Conservation (phyloP, 352 stramenopile genomes). For the Phytophthora ramorum region DNA sequence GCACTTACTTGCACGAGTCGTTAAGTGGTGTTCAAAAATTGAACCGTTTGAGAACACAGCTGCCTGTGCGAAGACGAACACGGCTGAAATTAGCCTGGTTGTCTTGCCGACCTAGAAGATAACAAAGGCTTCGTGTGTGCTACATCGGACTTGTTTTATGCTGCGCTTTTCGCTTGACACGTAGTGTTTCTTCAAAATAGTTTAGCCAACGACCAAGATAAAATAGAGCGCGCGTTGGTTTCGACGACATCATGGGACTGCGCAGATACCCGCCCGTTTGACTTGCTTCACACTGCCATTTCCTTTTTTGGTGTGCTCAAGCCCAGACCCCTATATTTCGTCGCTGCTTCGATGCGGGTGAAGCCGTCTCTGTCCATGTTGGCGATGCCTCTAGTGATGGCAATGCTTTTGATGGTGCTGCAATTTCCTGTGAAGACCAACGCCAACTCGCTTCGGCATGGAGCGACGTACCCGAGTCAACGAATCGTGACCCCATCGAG, state of each 20-base stretch:
- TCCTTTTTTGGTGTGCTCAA: constrained; percentile 8
- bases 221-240: constrained; percentile 20
- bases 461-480: constrained; percentile 1
- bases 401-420: constrained; percentile 21
- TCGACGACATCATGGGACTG: constrained; percentile 16
- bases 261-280: constrained; percentile 1
- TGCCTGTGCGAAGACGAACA: too few species aligned
- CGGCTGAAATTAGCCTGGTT: too few species aligned
- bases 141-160: neutral
- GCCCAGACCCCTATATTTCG: neutral
- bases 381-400: constrained; percentile 19
- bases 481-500: constrained; percentile 20
- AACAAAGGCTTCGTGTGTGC: too few species aligned
- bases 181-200: neutral
- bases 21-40: too few species aligned
- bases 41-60: too few species aligned
- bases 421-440: constrained; percentile 25
- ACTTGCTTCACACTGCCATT: constrained; percentile 6
- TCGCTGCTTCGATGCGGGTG: constrained; percentile 14
- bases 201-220: constrained; percentile 3
- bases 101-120: too few species aligned
- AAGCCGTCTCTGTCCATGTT: constrained; percentile 17
- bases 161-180: neutral
- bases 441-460: constrained; percentile 29
- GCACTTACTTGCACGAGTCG: too few species aligned